Conservation (phyloP, 352 stramenopile genomes). For the Phytophthora pisi region DNA sequence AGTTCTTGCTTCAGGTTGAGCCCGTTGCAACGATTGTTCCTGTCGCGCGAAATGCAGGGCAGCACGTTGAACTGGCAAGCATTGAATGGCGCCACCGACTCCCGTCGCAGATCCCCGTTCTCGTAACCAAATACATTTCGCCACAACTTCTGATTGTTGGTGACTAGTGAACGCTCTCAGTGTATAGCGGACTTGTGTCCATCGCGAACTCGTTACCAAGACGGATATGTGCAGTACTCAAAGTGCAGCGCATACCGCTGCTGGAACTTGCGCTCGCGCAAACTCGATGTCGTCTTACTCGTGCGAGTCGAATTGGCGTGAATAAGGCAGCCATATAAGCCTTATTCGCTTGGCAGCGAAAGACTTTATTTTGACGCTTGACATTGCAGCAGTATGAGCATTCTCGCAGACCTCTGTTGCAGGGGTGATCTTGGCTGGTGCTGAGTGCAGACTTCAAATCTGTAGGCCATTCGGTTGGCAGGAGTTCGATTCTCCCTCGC, state of each 20-base stretch:
- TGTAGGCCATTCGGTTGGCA: slow-evolving; percentile 90
- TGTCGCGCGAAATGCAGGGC: background rate
- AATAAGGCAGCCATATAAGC: too few species aligned
- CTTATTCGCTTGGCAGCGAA: background rate
- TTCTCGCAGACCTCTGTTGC: slow-evolving; percentile 13
- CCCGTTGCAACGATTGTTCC: slow-evolving; percentile 7
- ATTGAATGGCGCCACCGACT: background rate
- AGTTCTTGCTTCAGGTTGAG: slow-evolving; percentile 13
- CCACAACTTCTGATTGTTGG: background rate
- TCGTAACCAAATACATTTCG: background rate
- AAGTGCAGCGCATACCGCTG: background rate
- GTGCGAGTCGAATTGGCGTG: background rate
- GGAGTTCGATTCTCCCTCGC: slow-evolving; percentile 93
- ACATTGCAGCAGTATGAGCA: background rate
- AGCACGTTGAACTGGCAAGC: background rate
- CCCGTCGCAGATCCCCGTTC: background rate
- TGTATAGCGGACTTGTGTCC: too few species aligned
- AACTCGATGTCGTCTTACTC: background rate
- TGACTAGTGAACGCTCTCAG: background rate
- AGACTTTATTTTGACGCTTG: background rate
- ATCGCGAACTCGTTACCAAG: too few species aligned
- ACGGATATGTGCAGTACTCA: background rate
- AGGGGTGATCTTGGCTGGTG: slow-evolving; percentile 91
- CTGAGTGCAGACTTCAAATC: slow-evolving; percentile 94
- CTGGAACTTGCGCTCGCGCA: background rate